Percentiles rank a stretch among this genome's conserved stretches.
Evolutionary conservation across 2,329 filamentous ascomycete species (phyloP).

Genomic region (Pseudogymnoascus sp.): DNA sequence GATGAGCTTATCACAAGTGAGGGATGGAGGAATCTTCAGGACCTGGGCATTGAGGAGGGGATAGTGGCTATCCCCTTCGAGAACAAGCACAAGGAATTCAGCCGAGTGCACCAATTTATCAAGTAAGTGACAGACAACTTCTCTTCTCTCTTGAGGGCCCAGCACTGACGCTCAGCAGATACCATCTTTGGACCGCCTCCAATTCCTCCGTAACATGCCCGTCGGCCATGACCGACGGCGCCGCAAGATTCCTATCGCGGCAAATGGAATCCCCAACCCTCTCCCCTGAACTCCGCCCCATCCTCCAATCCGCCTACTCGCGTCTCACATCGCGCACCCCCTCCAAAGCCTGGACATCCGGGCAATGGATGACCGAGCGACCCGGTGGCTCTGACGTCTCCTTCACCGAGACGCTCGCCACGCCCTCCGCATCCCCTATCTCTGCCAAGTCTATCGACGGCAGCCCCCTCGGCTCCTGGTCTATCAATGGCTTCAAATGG

Average conservation of each 20-base stretch:
- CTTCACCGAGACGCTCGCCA: constrained; percentile 58
- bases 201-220: constrained; percentile 42
- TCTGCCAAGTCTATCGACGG: constrained; percentile 24
- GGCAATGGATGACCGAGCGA: constrained; percentile 74
- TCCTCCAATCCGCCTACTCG: constrained; percentile 47
- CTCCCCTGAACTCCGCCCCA: constrained; percentile 31
- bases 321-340: constrained; percentile 50
- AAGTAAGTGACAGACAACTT: constrained; percentile 29
- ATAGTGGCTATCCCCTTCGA: constrained; percentile 22
- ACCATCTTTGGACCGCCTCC: constrained; percentile 3
- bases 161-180: constrained; percentile 19
- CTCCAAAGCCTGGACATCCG: constrained; percentile 57
- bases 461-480: constrained; percentile 49
- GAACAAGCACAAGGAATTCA: constrained; percentile 41
- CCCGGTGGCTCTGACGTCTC: constrained; percentile 64
- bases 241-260: constrained; percentile 44
- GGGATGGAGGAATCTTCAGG: constrained; percentile 59
- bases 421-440: constrained; percentile 22
- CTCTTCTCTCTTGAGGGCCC: background rate
- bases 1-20: constrained; percentile 57
- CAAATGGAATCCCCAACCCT: constrained; percentile 35
- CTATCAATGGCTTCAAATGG: constrained; percentile 64
- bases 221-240: constrained; percentile 61
- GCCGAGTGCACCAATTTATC: constrained; percentile 54
- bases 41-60: constrained; percentile 53